phyloP scores from a whole-genome alignment of 108 stramenopile genomes.

The Cyclotella kingstonii region DNA sequence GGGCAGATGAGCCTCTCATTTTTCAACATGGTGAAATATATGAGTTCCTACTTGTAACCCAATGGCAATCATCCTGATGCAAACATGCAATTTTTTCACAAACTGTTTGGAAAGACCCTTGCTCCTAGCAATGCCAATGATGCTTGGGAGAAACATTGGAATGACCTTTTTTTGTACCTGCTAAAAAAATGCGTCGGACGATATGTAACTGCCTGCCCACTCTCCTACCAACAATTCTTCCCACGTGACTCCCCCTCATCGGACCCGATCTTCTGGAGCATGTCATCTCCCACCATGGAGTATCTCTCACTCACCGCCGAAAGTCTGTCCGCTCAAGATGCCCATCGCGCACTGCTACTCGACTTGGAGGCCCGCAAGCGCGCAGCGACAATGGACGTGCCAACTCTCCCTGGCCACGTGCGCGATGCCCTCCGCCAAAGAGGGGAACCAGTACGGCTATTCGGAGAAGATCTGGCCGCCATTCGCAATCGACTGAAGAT shows the following conservation, averaged over 20 bases:
- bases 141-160: too few species aligned
- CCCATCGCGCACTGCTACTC: constrained; percentile 61
- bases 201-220: too few species aligned
- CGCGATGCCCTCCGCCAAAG: constrained; percentile 59
- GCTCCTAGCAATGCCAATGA: too few species aligned
- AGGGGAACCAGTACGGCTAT: constrained; percentile 80
- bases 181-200: too few species aligned
- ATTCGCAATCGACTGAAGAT: constrained; percentile 80
- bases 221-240: too few species aligned
- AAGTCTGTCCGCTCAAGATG: constrained; percentile 51
- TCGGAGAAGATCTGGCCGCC: constrained; percentile 90
- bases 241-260: neutral
- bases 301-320: constrained; percentile 63
- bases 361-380: constrained; percentile 80
- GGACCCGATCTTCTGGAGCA: neutral
- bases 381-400: constrained; percentile 77
- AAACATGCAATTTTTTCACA: too few species aligned
- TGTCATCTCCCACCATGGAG: constrained; percentile 28
- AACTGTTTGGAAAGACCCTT: too few species aligned
- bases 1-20: too few species aligned
- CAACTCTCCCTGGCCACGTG: constrained; percentile 80
- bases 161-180: too few species aligned
- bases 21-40: too few species aligned
- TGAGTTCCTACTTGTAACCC: too few species aligned
- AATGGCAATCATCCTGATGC: too few species aligned